A percentile compares a stretch with the other conserved stretches of the same genome.
phyloP scores from a whole-genome alignment of 2,329 filamentous ascomycete genomes.

The Penicillium sclerotigenum region DNA sequence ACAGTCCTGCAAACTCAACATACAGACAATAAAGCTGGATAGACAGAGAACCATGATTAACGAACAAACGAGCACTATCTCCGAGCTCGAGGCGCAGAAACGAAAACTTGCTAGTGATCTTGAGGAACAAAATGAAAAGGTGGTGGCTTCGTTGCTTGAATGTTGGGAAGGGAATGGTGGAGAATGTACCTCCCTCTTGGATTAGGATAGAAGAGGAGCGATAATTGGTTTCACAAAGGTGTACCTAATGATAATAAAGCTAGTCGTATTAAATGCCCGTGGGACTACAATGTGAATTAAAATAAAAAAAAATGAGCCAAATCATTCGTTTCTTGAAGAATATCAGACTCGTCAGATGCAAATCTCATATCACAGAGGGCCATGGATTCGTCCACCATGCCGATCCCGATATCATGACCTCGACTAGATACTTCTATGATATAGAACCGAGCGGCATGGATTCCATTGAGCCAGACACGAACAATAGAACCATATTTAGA shows the following conservation, averaged over 20 bases:
- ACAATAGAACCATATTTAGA: too few species aligned
- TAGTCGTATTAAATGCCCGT: not conserved
- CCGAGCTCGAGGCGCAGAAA: not conserved
- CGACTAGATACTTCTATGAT: too few species aligned
- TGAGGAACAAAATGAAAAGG: not conserved
- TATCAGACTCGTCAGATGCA: not conserved
- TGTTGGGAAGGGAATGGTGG: too few species aligned
- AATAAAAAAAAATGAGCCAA: too few species aligned
- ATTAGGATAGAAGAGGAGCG: not conserved
- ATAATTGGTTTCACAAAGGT: not conserved
- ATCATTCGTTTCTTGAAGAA: not conserved
- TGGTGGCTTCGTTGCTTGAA: not conserved
- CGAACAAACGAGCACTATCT: not conserved
- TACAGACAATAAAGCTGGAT: not conserved
- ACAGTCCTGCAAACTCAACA: not conserved
- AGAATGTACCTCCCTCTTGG: not conserved
- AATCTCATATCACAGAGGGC: not conserved
- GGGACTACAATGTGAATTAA: too few species aligned
- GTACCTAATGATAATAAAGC: not conserved
- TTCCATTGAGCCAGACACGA: not conserved
- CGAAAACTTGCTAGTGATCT: not conserved
- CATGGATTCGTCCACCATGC: not conserved
- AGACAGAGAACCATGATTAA: not conserved
- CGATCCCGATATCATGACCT: not conserved
- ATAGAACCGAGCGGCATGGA: not conserved